Evolutionary conservation across 495 filamentous ascomycete species (phyloP).

Genomic region (Hyaloscypha variabilis): DNA sequence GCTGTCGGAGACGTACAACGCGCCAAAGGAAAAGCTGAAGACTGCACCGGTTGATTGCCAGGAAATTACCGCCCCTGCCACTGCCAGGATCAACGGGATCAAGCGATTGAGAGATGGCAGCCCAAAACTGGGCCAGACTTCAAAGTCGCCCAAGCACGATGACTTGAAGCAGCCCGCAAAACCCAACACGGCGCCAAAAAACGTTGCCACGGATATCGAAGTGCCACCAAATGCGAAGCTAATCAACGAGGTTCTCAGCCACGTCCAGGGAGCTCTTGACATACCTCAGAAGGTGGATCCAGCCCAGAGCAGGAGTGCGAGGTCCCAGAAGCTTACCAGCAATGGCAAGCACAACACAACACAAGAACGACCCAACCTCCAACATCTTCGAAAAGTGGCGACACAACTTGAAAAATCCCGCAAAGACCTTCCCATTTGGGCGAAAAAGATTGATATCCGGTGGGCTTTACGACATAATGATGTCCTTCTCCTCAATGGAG

Average conservation of each 20-base stretch:
- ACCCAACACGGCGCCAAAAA: background rate
- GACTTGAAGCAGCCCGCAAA: background rate
- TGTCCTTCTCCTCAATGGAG: slow-evolving; percentile 84
- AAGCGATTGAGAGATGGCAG: slow-evolving; percentile 28
- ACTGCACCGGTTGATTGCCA: background rate
- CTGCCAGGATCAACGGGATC: slow-evolving; percentile 9
- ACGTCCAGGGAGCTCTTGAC: background rate
- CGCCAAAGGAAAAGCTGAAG: background rate
- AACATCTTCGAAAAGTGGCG: slow-evolving; percentile 20
- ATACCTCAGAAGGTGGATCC: background rate
- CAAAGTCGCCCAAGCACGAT: background rate
- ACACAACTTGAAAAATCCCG: slow-evolving; percentile 33
- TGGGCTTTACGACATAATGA: slow-evolving; percentile 65
- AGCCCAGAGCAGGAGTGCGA: too few relatives aligned
- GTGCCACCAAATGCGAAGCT: background rate
- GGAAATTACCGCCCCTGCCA: background rate
- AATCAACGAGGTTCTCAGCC: too few relatives aligned
- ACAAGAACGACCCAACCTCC: background rate
- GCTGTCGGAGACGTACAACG: background rate
- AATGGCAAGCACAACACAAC: background rate
- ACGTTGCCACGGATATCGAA: background rate
- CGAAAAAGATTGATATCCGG: slow-evolving; percentile 69
- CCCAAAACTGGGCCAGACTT: slow-evolving; percentile 12
- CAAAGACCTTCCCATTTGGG: slow-evolving; percentile 80
- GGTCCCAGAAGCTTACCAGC: background rate